Evolutionary conservation across 768 basidiomycete genomes (phyloP).

Genomic region (Tulasnella calospora): DNA sequence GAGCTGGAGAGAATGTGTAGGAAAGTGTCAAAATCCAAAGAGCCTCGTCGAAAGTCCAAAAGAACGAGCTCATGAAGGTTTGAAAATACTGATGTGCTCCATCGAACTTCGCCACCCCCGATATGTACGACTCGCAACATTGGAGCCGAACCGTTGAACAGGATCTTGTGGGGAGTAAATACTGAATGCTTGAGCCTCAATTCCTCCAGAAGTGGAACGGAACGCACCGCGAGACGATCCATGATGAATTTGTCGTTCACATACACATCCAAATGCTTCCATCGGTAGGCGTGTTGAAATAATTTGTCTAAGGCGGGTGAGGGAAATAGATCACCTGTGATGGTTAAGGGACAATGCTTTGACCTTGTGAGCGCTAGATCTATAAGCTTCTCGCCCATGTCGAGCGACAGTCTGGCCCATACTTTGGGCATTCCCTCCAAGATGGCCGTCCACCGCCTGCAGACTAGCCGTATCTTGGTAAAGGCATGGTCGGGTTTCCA

Average conservation of each 20-base stretch:
- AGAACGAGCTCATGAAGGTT: neutral
- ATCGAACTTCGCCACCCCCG: neutral
- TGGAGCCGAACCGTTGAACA: neutral
- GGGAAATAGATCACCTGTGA: neutral
- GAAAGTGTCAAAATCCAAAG: neutral
- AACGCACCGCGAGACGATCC: neutral
- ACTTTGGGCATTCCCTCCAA: neutral
- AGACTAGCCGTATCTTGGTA: neutral
- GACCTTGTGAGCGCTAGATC: neutral
- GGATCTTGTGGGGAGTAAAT: neutral
- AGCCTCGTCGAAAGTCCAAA: neutral
- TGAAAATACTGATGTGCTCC: neutral
- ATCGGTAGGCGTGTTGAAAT: neutral
- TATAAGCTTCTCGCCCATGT: neutral
- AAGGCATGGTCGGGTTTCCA: neutral
- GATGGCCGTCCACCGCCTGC: neutral
- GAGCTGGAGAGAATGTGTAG: neutral
- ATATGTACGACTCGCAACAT: neutral
- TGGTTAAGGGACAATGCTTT: neutral
- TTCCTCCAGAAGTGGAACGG: neutral
- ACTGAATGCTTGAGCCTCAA: neutral
- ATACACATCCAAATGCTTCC: neutral
- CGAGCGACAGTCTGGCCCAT: neutral
- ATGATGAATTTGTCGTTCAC: neutral
- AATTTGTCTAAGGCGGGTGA: neutral